phyloP scores from a whole-genome alignment of 106 monocot genomes.

The Dendrobium nobile region DNA sequence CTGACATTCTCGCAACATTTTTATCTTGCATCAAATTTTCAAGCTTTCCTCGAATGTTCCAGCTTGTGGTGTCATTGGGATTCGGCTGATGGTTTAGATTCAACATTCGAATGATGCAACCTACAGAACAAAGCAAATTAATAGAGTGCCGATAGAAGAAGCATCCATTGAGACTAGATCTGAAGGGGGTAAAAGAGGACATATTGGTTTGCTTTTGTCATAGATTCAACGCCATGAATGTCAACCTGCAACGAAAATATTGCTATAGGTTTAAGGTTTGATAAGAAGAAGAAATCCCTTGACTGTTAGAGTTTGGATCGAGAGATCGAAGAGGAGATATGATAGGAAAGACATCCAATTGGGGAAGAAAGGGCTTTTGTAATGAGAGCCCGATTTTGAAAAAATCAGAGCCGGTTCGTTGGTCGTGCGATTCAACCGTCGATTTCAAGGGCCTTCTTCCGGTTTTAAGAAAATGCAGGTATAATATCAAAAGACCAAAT shows the following conservation, averaged over 20 bases:
- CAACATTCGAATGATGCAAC: slow-evolving; percentile 65
- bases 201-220: slow-evolving; percentile 85
- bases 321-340: no score
- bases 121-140: not conserved
- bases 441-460: no score
- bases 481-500: no score
- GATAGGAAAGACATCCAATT: not conserved
- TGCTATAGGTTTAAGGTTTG: not conserved
- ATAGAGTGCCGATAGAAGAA: not conserved
- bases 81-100: slow-evolving; percentile 60
- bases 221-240: slow-evolving; percentile 78
- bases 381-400: no score
- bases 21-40: no score
- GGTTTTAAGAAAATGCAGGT: no score
- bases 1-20: no score
- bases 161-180: not conserved
- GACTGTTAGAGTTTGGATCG: no score
- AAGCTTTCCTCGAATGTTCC: no score
- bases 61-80: slow-evolving; percentile 6
- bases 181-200: not conserved
- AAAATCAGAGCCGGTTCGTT: no score
- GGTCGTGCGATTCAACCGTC: no score
- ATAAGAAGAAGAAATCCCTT: not conserved
- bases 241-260: not conserved
- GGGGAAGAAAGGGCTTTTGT: not conserved